These are phyloP conservation scores for Haplographium delicatum DNA, from an alignment of 495 filamentous ascomycete species.

Conservation along the genomic window DNA sequence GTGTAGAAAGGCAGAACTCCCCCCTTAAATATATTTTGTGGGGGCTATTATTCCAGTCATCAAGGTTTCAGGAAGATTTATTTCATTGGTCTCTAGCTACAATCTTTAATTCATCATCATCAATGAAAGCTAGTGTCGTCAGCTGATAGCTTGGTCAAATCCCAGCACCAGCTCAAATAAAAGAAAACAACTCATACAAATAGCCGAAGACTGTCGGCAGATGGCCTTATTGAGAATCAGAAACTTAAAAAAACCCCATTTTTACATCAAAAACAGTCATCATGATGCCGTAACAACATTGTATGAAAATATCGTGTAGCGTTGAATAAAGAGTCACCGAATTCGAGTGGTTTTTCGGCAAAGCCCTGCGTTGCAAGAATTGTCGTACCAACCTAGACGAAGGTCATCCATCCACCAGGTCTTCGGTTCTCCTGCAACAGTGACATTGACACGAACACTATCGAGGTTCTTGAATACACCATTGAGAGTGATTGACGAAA, in stretches of 20 bases:
- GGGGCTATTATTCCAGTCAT: no score
- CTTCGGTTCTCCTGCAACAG: conserved; percentile 17
- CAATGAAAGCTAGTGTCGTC: background rate
- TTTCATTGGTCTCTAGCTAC: no score
- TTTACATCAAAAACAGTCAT: conserved; percentile 1
- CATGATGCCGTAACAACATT: background rate
- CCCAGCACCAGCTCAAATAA: background rate
- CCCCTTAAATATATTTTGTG: no score
- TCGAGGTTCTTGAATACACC: conserved; percentile 15
- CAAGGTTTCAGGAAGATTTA: no score
- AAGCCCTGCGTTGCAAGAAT: conserved; percentile 16
- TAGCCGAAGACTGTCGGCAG: background rate
- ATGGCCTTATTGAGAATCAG: background rate
- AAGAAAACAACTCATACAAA: background rate
- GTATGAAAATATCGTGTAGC: no score
- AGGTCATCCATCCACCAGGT: conserved; percentile 29
- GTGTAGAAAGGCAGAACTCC: no score
- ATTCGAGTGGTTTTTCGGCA: conserved; percentile 23
- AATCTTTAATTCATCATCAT: background rate
- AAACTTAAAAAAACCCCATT: background rate
- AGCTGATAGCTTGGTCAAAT: no score
- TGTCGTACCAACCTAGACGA: conserved; percentile 23
- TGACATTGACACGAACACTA: conserved; percentile 22
- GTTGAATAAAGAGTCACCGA: conserved; percentile 9
- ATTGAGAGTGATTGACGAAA: conserved; percentile 10